Evolutionary conservation across 2,329 filamentous ascomycete species (phyloP).

Genomic region (Penicillium psychrosexuale): DNA sequence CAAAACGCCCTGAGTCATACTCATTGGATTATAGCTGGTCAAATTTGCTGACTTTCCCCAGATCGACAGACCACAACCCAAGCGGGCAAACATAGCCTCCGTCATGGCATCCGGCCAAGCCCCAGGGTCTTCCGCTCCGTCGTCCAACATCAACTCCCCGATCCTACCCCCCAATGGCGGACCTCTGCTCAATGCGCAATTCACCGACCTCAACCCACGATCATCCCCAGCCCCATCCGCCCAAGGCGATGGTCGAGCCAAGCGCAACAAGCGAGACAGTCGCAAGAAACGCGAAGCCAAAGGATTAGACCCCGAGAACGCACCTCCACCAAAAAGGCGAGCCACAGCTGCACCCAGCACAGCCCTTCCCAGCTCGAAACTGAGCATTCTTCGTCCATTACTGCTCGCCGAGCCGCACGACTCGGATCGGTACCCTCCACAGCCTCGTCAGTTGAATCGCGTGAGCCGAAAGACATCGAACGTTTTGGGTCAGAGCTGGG

Average conservation of each 20-base stretch:
- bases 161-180: constrained; percentile 27
- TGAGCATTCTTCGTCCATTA: constrained; percentile 42
- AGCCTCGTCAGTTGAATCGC: constrained; percentile 41
- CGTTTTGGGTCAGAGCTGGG: constrained; percentile 36
- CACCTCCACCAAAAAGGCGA: constrained; percentile 38
- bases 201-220: constrained; percentile 31
- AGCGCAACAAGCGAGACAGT: constrained; percentile 44
- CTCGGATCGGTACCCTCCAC: constrained; percentile 39
- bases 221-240: constrained; percentile 36
- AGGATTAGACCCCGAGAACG: constrained; percentile 37
- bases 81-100: neutral
- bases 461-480: constrained; percentile 37
- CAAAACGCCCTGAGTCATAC: neutral
- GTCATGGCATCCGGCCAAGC: constrained; percentile 35
- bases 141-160: constrained; percentile 39
- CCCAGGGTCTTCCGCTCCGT: constrained; percentile 34
- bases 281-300: constrained; percentile 46
- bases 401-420: constrained; percentile 40
- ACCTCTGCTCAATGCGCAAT: constrained; percentile 28
- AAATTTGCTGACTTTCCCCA: neutral
- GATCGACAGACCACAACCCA: neutral
- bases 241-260: constrained; percentile 34
- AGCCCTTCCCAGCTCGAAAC: constrained; percentile 37
- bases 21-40: neutral
- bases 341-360: constrained; percentile 28